Conservation (phyloP, 2,329 filamentous ascomycete genomes). For the Coleophoma cylindrospora region DNA sequence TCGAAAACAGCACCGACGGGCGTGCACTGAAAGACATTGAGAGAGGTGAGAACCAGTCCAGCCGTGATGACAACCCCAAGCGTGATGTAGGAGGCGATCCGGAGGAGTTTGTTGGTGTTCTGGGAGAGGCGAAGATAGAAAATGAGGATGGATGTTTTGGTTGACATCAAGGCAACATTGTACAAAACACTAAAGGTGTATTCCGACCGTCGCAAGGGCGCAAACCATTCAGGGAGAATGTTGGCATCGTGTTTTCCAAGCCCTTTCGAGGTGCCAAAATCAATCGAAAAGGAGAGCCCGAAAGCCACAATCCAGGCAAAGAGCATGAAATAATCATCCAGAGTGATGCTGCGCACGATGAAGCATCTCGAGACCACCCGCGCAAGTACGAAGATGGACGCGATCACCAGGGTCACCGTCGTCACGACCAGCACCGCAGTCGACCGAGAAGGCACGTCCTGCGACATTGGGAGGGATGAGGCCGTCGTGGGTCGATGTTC, state of each 20-base stretch:
- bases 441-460: neutral
- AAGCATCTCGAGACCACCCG: constrained; percentile 47
- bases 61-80: constrained; percentile 74
- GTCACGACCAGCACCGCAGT: neutral
- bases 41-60: constrained; percentile 72
- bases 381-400: constrained; percentile 67
- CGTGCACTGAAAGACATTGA: constrained; percentile 83
- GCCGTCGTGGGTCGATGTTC: no score
- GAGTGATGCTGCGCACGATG: neutral
- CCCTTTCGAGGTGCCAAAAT: constrained; percentile 57
- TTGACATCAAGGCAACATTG: constrained; percentile 84
- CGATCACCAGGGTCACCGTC: constrained; percentile 52
- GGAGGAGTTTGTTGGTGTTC: constrained; percentile 70
- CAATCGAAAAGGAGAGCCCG: constrained; percentile 62
- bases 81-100: constrained; percentile 76
- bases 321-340: constrained; percentile 37
- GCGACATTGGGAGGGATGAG: neutral
- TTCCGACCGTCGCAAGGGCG: constrained; percentile 51
- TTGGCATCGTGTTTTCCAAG: constrained; percentile 63
- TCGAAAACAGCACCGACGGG: constrained; percentile 69
- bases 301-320: constrained; percentile 72
- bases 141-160: constrained; percentile 86
- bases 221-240: constrained; percentile 44
- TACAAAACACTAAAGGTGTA: constrained; percentile 62
- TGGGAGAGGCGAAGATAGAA: constrained; percentile 84